Percentiles rank a stretch among this genome's conserved stretches.
phyloP scores from a whole-genome alignment of 2,329 filamentous ascomycete genomes.

The Dendryphion nanum region DNA sequence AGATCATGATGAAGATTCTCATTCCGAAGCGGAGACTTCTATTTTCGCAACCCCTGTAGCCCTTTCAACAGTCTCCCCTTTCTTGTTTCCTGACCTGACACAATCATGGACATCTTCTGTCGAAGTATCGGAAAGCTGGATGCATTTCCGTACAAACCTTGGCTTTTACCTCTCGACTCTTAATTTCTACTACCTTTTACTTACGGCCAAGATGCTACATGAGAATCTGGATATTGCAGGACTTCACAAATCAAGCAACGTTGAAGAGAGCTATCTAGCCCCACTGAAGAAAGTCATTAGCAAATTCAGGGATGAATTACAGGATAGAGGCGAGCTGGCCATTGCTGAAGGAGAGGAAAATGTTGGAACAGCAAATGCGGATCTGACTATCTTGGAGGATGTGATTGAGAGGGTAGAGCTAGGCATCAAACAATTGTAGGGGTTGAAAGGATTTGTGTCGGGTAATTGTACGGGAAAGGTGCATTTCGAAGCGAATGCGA shows the following conservation, averaged over 20 bases:
- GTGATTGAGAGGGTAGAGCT: constrained; percentile 25
- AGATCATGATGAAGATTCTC: constrained; percentile 11
- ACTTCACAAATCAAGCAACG: constrained; percentile 40
- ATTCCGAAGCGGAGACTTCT: constrained; percentile 4
- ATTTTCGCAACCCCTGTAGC: constrained; percentile 51
- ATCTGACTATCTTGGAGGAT: constrained; percentile 36
- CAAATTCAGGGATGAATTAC: constrained; percentile 38
- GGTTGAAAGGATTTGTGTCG: no score
- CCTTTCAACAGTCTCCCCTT: constrained; percentile 49
- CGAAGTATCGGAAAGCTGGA: constrained; percentile 32
- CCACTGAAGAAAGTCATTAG: constrained; percentile 41
- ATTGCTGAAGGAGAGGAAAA: constrained; percentile 36
- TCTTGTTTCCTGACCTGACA: constrained; percentile 52
- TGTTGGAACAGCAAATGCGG: constrained; percentile 30
- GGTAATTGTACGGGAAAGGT: no score
- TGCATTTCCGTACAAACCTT: constrained; percentile 52
- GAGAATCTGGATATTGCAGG: constrained; percentile 46
- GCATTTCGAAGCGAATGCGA: no score
- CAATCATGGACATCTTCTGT: constrained; percentile 36
- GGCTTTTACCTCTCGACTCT: constrained; percentile 56
- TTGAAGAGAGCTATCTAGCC: constrained; percentile 44
- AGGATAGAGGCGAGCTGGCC: constrained; percentile 34
- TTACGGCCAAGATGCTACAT: constrained; percentile 50
- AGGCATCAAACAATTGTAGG: no score
- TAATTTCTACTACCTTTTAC: constrained; percentile 59